Evolutionary conservation across 345 rosid species (phyloP), one percentile per base, ranked within the genome.

Genomic region (Salix arbutifolia): DNA sequence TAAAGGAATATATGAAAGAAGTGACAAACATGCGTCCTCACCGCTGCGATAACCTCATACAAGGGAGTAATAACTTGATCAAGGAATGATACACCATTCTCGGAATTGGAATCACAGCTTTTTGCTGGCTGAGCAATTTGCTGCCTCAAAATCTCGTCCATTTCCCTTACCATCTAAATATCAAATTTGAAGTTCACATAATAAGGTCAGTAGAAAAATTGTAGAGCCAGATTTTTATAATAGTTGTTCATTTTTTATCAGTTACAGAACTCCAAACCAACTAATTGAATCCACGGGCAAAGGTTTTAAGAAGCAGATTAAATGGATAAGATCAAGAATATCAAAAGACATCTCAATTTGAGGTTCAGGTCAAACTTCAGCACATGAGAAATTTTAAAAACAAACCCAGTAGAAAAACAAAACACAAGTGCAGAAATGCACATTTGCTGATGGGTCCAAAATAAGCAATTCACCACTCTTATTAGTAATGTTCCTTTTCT

Each of bases 151-250:
- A 85, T 86, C 80, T 85, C 94, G 82, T 93, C 96, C 99, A 96
- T 90, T 88, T 96, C 99, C 83, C 97, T 87, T 14, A 81, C 98
- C 97, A 96, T 92, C 99, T 95, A 84, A 42, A 77, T 30, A 77
- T 65, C 62, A 77, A 76, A 58, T 75, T 72, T 53, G 35, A 37
- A 78, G 37, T 40, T 53, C 37, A 40, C 4, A 48, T 23, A 70
- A 65, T 17, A 33, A 17, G 2, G 16, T 73, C 52, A 58, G 13
- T 21, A 31, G 3, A 38, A 58, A 16, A 26, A 53, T 19, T 25
- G 6, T 14, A 7, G 30, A 64, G 16, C 25, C 18, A 44, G 12
- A 46, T 37, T 40, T 19, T 69, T 17, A 31, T 42, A 2, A 10
- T 17, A 28, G 44, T 69, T 40, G 3, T 6, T 16, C 42, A 18